Evolutionary conservation across 352 stramenopile genomes (phyloP).

Genomic region (Pythium phragmiticola): DNA sequence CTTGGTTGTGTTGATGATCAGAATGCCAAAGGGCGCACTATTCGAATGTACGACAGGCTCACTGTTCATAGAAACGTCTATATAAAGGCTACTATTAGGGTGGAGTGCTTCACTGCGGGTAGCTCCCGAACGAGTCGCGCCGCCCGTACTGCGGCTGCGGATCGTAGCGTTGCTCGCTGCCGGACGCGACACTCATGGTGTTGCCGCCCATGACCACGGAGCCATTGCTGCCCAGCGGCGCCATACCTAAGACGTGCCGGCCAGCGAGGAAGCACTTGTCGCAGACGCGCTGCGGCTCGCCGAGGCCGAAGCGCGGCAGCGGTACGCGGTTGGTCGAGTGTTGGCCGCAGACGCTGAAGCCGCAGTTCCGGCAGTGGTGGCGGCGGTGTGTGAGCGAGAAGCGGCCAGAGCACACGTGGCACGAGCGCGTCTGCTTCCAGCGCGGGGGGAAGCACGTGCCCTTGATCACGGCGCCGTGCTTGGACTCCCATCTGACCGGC

Average conservation of each 20-base stretch:
- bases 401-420: conserved; percentile 56
- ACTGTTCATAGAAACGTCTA: conserved; percentile 27
- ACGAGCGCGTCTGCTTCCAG: conserved; percentile 74
- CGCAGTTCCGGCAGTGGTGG: conserved; percentile 83
- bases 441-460: conserved; percentile 53
- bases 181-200: conserved; percentile 14
- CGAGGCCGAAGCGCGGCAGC: conserved; percentile 68
- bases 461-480: conserved; percentile 17
- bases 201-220: conserved; percentile 8
- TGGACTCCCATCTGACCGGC: conserved; percentile 19
- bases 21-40: conserved; percentile 7
- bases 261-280: conserved; percentile 79
- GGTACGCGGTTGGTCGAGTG: conserved; percentile 80
- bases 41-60: neutral
- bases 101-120: conserved; percentile 11
- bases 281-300: conserved; percentile 72
- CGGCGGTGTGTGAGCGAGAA: conserved; percentile 76
- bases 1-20: neutral
- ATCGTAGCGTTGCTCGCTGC: conserved; percentile 26
- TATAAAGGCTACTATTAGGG: conserved; percentile 26
- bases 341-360: conserved; percentile 67
- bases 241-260: conserved; percentile 44
- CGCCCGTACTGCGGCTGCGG: conserved; percentile 14
- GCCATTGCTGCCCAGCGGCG: neutral
- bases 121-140: conserved; percentile 24